These are phyloP conservation scores for Kurtzmaniella quercitrusa DNA, from an alignment of 1,139 yeast species.

Conservation along the genomic window DNA sequence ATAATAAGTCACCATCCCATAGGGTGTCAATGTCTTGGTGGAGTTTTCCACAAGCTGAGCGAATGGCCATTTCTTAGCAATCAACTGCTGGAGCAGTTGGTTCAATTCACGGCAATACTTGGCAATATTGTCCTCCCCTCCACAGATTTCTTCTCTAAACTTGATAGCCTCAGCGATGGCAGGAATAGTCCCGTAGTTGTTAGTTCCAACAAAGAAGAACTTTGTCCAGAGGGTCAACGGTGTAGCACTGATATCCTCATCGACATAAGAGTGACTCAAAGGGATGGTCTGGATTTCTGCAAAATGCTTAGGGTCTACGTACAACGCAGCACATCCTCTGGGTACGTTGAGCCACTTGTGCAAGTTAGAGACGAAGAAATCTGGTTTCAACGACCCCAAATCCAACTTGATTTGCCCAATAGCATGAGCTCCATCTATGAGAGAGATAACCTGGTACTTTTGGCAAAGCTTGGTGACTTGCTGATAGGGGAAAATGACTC, in stretches of 20 bases:
- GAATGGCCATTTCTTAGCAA: conserved; percentile 32
- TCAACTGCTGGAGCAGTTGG: conserved; percentile 31
- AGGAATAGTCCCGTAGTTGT: conserved; percentile 22
- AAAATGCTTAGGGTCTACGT: conserved; percentile 53
- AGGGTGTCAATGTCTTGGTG: conserved; percentile 22
- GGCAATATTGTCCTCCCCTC: conserved; percentile 55
- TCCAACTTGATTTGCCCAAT: conserved; percentile 53
- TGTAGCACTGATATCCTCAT: conserved; percentile 19
- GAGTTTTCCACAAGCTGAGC: conserved; percentile 28
- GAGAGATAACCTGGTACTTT: conserved; percentile 44
- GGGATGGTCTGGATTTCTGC: conserved; percentile 54
- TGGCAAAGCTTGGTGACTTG: conserved; percentile 44
- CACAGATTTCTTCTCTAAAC: conserved; percentile 53
- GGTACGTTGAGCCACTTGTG: conserved; percentile 72
- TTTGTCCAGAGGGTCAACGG: conserved; percentile 32
- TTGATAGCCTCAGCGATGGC: conserved; percentile 37
- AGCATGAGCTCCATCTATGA: conserved; percentile 73
- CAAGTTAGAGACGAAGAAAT: conserved; percentile 57
- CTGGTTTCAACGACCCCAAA: conserved; percentile 46
- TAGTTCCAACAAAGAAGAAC: conserved; percentile 37
- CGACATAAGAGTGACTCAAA: conserved; percentile 43
- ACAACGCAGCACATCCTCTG: conserved; percentile 55
- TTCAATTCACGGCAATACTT: conserved; percentile 47
- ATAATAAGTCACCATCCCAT: conserved; percentile 45
- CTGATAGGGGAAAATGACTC: conserved; percentile 54